Evolutionary conservation across 495 filamentous ascomycete genomes (phyloP).

Genomic region (Daldinia grandis): DNA sequence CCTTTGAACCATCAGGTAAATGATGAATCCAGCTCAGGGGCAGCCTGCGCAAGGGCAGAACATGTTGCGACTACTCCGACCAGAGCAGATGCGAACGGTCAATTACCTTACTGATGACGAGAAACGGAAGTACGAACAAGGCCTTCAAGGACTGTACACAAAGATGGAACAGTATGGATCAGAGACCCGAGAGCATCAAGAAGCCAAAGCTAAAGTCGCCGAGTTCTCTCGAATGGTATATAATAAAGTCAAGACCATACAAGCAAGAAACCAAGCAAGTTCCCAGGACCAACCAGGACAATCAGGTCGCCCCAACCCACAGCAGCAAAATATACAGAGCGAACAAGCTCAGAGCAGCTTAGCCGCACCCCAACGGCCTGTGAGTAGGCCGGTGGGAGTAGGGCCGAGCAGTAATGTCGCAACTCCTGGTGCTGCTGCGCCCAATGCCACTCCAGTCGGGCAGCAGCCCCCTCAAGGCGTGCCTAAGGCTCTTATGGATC

Average conservation of each 20-base stretch:
- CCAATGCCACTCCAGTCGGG: conserved; percentile 13
- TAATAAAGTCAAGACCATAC: conserved; percentile 60
- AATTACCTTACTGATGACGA: conserved; percentile 62
- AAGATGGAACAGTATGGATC: conserved; percentile 65
- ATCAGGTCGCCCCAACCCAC: conserved; percentile 6
- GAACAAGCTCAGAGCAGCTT: conserved; percentile 28
- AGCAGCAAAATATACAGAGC: conserved; percentile 33
- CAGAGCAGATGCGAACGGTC: conserved; percentile 59
- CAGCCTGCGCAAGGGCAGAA: conserved; percentile 47
- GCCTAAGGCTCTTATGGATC: conserved; percentile 47
- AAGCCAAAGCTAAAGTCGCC: conserved; percentile 69
- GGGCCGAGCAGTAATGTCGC: conserved; percentile 21
- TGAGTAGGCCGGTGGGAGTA: conserved; percentile 36
- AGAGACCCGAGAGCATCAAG: conserved; percentile 64
- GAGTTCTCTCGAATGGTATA: conserved; percentile 71
- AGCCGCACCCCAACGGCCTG: conserved; percentile 24
- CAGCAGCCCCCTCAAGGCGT: conserved; percentile 16
- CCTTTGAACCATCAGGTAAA: neutral
- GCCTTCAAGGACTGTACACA: conserved; percentile 68
- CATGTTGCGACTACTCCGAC: conserved; percentile 41
- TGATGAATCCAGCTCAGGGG: conserved; percentile 49
- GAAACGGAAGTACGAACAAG: conserved; percentile 70
- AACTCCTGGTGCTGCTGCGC: conserved; percentile 19
- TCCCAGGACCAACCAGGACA: conserved; percentile 30
- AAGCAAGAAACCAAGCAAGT: conserved; percentile 22